Percentiles rank a stretch among this genome's conserved stretches.
These are phyloP conservation scores for Rosa chinensis DNA, from an alignment of 306 rosid species.

Conservation along the genomic window DNA sequence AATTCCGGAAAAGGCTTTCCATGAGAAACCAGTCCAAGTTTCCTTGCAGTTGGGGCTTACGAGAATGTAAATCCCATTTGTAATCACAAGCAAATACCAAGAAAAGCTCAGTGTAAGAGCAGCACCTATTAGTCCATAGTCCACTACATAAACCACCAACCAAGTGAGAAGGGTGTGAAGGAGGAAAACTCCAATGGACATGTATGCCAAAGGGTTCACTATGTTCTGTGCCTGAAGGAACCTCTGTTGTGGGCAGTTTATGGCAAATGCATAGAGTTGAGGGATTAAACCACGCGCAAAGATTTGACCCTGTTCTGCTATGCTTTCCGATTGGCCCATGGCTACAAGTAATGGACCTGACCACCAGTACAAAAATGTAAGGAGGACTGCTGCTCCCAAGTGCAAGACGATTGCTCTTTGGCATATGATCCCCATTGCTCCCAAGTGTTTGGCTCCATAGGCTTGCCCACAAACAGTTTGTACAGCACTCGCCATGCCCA, in stretches of 20 bases:
- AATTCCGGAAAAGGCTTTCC: slow-evolving; percentile 50
- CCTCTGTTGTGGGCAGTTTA: slow-evolving; percentile 75
- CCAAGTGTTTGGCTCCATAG: slow-evolving; percentile 51
- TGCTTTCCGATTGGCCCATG: slow-evolving; percentile 51
- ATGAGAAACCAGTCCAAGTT: slow-evolving; percentile 72
- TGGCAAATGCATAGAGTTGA: slow-evolving; percentile 70
- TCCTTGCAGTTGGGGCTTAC: slow-evolving; percentile 63
- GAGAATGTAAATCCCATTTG: slow-evolving; percentile 49
- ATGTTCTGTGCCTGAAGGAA: slow-evolving; percentile 83
- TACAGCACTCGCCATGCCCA: slow-evolving; percentile 83
- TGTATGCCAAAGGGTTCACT: slow-evolving; percentile 73
- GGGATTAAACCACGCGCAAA: slow-evolving; percentile 57
- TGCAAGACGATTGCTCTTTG: slow-evolving; percentile 65
- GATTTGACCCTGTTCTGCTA: slow-evolving; percentile 49
- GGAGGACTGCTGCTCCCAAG: slow-evolving; percentile 59
- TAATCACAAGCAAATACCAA: slow-evolving; percentile 67
- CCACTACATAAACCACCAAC: slow-evolving; percentile 52
- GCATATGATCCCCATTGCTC: slow-evolving; percentile 55
- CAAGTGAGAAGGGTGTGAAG: slow-evolving; percentile 53
- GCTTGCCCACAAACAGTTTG: slow-evolving; percentile 87
- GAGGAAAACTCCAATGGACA: slow-evolving; percentile 58
- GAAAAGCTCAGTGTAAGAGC: slow-evolving; percentile 66
- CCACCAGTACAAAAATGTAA: slow-evolving; percentile 61
- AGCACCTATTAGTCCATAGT: slow-evolving; percentile 57
- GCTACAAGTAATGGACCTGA: slow-evolving; percentile 45